Base-by-base conservation (phyloP, 1,284 basidiomycete species). In the Gymnopus androsaceus region DNA sequence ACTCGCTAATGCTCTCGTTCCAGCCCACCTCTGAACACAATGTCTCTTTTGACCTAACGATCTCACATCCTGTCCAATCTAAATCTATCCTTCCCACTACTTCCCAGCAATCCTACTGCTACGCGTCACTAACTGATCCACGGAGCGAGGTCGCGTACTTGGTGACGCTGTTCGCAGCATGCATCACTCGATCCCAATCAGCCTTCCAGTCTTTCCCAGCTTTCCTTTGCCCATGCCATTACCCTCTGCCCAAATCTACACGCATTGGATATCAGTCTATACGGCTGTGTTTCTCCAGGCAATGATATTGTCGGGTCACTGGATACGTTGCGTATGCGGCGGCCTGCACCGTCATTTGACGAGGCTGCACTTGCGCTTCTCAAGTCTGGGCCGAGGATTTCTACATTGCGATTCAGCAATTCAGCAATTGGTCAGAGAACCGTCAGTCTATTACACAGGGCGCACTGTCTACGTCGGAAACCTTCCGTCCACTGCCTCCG, bases 391-490 rank as follows among this genome's bases (percentile, higher is more conserved):
- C 83, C 86, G 5, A 67, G 63, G 51, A 82, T 90, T 63, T 69
- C 75, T 8, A 74, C 79, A 8, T 72, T 90, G 6, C 77, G 79
- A 49, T 83, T 89, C 64, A 79, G n/a, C n/a, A n/a, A n/a, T n/a
- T n/a, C n/a, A n/a, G 76, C 64, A 88, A 89, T 65, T 88, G 85
- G 85, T 84, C 87, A 15, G 79, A 83, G 60, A 82, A 85, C 64
- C 69, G 77, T 50, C 69, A 79, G 34, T 73, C 79, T n/a, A 71
- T 88, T 50, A 69, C 75, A 42, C 83, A 86, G 67, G n/a, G n/a
- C n/a, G n/a, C n/a, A n/a, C n/a, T n/a, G n/a, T n/a, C n/a, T n/a
- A n/a, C n/a, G n/a, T n/a, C n/a, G n/a, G n/a, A n/a, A n/a, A n/a
- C n/a, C n/a, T n/a, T n/a, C n/a, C n/a, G n/a, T n/a, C n/a, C n/a